Evolutionary conservation across 306 rosid species (phyloP).

Genomic region (Herpetospermum pedunculosum): DNA sequence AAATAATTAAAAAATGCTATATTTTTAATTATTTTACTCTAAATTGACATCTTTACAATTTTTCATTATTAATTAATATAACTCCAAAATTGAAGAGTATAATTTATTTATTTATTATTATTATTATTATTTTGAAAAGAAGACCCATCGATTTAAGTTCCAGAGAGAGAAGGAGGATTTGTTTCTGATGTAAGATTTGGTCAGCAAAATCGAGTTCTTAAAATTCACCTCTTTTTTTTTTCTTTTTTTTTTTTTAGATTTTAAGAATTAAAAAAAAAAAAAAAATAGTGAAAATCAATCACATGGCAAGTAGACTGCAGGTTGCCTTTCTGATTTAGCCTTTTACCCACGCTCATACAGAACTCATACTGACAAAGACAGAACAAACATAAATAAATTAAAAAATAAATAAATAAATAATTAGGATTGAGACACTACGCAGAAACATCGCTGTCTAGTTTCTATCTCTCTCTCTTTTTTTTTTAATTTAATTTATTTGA

Average conservation of each 20-base stretch:
- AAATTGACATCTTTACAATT: too few relatives aligned
- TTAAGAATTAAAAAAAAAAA: not conserved
- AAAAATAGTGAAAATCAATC: not conserved
- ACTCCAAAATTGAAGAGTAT: too few relatives aligned
- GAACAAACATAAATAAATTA: not conserved
- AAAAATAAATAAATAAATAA: not conserved
- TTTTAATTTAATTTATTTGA: not conserved
- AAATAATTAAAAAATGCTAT: too few relatives aligned
- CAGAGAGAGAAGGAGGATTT: too few relatives aligned
- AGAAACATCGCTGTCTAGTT: conserved; percentile 39
- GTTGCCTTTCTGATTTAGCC: conserved; percentile 17
- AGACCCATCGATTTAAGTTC: too few relatives aligned
- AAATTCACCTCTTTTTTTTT: not conserved
- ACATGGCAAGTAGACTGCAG: conserved; percentile 22
- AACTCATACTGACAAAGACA: conserved; percentile 1
- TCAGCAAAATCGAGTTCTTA: not conserved
- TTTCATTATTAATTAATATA: too few relatives aligned
- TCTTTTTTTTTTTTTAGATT: not conserved
- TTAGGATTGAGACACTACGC: conserved; percentile 25
- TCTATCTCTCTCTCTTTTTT: conserved; percentile 2
- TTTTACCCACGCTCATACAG: conserved; percentile 10
- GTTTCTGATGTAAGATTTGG: too few relatives aligned
- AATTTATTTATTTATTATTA: too few relatives aligned
- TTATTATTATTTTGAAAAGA: too few relatives aligned
- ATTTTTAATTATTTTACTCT: too few relatives aligned